These are phyloP conservation scores for Plasmodium gaboni DNA, from an alignment of 169 alveolate genomes.

Conservation along the genomic window DNA sequence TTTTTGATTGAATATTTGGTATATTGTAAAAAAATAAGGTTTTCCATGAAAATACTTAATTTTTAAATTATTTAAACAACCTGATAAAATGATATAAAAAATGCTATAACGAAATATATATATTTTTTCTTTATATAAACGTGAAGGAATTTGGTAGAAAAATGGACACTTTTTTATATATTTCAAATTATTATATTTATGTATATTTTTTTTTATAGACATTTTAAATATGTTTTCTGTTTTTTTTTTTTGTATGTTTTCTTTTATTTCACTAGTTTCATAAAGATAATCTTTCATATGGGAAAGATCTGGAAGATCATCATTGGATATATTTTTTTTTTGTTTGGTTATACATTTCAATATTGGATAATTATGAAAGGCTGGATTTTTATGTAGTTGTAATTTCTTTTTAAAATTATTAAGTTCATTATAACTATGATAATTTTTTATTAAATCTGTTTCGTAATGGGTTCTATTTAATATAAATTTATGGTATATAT, in stretches of 20 bases:
- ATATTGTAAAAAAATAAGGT: constrained; percentile 30
- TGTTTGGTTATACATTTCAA: background rate
- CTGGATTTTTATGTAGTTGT: constrained; percentile 16
- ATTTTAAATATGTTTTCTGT: background rate
- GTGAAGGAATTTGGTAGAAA: constrained; percentile 25
- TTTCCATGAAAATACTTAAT: background rate
- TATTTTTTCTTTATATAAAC: constrained; percentile 11
- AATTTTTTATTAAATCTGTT: constrained; percentile 50
- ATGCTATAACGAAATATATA: constrained; percentile 46
- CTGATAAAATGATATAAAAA: constrained; percentile 16
- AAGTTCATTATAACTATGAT: constrained; percentile 42
- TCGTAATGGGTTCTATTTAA: constrained; percentile 48
- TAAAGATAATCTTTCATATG: background rate
- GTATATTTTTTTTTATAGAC: background rate
- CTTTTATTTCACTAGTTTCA: background rate
- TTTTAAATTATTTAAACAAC: constrained; percentile 39
- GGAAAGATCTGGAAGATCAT: constrained; percentile 5
- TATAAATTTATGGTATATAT: constrained; percentile 30
- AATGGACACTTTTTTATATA: constrained; percentile 17
- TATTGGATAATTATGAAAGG: constrained; percentile 18
- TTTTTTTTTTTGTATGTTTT: background rate
- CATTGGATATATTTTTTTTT: background rate
- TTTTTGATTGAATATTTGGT: constrained; percentile 11
- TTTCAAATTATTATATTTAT: background rate
- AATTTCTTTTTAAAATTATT: constrained; percentile 24